Percentiles rank a stretch among this genome's conserved stretches.
Evolutionary conservation across 306 rosid genomes (phyloP).

Genomic region (Inga leiocalycina): DNA sequence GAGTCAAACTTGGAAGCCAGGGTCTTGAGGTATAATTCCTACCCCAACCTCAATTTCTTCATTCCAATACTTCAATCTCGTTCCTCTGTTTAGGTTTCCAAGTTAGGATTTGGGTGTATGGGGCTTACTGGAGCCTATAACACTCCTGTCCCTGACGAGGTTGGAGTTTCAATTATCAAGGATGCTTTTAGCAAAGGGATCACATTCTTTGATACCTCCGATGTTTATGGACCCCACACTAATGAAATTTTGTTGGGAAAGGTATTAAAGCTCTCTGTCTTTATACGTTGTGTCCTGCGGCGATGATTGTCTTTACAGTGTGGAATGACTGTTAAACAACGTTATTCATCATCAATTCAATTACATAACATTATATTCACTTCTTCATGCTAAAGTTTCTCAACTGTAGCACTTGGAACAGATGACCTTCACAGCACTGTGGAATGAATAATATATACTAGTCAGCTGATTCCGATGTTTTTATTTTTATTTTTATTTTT

Average conservation of each 20-base stretch:
- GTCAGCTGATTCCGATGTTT: neutral
- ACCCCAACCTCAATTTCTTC: neutral
- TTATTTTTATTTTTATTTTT: neutral
- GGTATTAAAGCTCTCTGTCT: constrained; percentile 38
- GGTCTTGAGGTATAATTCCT: constrained; percentile 48
- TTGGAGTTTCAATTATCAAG: constrained; percentile 60
- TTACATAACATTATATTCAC: neutral
- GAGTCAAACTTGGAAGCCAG: constrained; percentile 54
- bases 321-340: neutral
- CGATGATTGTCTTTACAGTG: neutral
- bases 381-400: neutral
- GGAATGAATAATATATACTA: too few species aligned
- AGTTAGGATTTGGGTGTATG: constrained; percentile 82
- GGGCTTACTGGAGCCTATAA: constrained; percentile 67
- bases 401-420: neutral
- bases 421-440: neutral
- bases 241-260: constrained; percentile 79
- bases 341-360: neutral
- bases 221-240: constrained; percentile 54
- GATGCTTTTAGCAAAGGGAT: constrained; percentile 72
- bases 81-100: constrained; percentile 59
- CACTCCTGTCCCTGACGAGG: constrained; percentile 62
- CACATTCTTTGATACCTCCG: constrained; percentile 82
- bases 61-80: neutral
- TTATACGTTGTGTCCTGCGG: neutral